Evolutionary conservation across 257 asterid species (phyloP).

Genomic region (Petunia secreta): DNA sequence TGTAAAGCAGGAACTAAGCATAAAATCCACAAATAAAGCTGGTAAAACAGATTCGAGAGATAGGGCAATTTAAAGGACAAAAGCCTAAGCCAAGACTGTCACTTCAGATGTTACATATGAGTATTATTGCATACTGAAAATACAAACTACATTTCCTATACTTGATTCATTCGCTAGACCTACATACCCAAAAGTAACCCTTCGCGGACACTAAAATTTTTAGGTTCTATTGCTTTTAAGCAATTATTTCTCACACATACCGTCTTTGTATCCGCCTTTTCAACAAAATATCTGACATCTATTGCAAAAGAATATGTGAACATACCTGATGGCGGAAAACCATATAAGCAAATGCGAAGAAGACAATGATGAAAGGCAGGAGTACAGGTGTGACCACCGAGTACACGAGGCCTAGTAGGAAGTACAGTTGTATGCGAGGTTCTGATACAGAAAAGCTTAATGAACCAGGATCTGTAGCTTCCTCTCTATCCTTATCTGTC

Average conservation of each 20-base stretch:
- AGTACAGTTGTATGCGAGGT: conserved; percentile 30
- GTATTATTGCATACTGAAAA: background rate
- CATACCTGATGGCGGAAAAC: conserved; percentile 33
- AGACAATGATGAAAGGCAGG: conserved; percentile 35
- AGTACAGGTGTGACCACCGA: conserved; percentile 29
- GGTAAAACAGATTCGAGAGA: background rate
- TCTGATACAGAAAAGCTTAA: conserved; percentile 22
- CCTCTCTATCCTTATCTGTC: conserved; percentile 34
- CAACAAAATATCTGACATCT: background rate
- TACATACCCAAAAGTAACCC: background rate
- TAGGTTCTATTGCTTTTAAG: background rate
- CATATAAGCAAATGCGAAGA: conserved; percentile 31
- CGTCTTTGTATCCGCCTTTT: background rate
- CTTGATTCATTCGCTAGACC: background rate
- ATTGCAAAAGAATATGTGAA: conserved; percentile 5
- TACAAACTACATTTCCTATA: background rate
- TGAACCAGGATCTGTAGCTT: conserved; percentile 36
- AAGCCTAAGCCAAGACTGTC: too few relatives aligned
- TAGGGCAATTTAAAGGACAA: too few relatives aligned
- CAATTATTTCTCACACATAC: background rate
- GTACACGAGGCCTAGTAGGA: conserved; percentile 30
- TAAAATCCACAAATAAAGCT: background rate
- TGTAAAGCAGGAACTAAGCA: background rate
- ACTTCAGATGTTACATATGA: background rate
- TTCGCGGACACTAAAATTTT: background rate